phyloP scores from a whole-genome alignment of 352 stramenopile species.

The Pythium diclinum region DNA sequence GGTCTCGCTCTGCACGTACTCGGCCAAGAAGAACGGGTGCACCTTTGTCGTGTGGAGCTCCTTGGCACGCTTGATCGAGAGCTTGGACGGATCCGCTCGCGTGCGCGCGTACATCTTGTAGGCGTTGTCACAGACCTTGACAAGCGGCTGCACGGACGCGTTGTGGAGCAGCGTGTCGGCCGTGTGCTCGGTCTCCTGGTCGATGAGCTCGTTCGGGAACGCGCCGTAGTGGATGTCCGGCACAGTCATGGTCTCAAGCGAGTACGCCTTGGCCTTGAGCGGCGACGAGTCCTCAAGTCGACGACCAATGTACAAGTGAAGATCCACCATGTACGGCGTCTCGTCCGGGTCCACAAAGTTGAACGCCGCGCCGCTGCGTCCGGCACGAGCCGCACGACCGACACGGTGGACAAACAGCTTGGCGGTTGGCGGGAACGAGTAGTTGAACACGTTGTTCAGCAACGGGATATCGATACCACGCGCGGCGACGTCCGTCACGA shows the following conservation, averaged over 20 bases:
- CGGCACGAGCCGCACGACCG: slow-evolving; percentile 94
- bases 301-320: slow-evolving; percentile 95
- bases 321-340: slow-evolving; percentile 98
- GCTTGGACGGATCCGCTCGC: slow-evolving; percentile 93
- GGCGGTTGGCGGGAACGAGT: slow-evolving; percentile 91
- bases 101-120: slow-evolving; percentile 98
- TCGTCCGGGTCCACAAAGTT: slow-evolving; percentile 98
- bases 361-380: slow-evolving; percentile 93
- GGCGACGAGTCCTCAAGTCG: slow-evolving; percentile 75
- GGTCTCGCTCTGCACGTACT: slow-evolving; percentile 81
- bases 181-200: slow-evolving; percentile 95
- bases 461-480: slow-evolving; percentile 95
- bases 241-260: slow-evolving; percentile 92
- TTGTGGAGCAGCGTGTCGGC: slow-evolving; percentile 85
- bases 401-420: slow-evolving; percentile 97
- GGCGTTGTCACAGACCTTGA: slow-evolving; percentile 94
- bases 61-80: slow-evolving; percentile 94
- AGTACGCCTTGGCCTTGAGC: slow-evolving; percentile 74
- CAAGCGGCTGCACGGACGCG: slow-evolving; percentile 65
- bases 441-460: slow-evolving; percentile 97
- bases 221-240: slow-evolving; percentile 97
- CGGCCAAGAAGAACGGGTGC: slow-evolving; percentile 90
- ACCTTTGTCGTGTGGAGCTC: slow-evolving; percentile 88
- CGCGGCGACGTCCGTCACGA: slow-evolving; percentile 94
- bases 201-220: slow-evolving; percentile 95